Percentiles rank a stretch among this genome's conserved stretches.
Conservation (phyloP, 345 rosid species). For the Combretum micranthum region DNA sequence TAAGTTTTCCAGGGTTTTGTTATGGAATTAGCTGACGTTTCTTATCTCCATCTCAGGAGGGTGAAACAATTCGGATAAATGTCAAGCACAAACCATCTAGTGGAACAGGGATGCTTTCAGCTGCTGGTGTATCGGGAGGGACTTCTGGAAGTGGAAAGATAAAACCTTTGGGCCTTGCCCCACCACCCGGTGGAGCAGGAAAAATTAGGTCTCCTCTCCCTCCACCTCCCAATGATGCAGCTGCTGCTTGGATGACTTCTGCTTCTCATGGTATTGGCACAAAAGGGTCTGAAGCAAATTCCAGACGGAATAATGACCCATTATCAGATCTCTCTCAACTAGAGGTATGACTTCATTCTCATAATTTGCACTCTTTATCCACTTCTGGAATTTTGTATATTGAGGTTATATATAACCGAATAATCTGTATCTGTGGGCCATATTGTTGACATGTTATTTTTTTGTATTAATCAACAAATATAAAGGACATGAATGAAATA, state of each 20-base stretch:
- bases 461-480: no score
- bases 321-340: constrained; percentile 68
- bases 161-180: constrained; percentile 58
- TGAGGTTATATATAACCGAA: no score
- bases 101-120: constrained; percentile 98
- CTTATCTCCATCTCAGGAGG: constrained; percentile 50
- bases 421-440: background rate
- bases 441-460: constrained; percentile 5
- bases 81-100: constrained; percentile 77
- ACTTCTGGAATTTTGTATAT: background rate
- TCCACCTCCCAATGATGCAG: constrained; percentile 94
- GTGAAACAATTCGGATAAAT: constrained; percentile 94
- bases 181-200: constrained; percentile 60
- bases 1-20: background rate
- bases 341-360: constrained; percentile 39
- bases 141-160: constrained; percentile 51
- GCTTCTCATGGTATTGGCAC: constrained; percentile 18
- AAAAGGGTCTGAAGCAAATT: constrained; percentile 23
- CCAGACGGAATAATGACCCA: constrained; percentile 39
- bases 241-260: constrained; percentile 39
- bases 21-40: constrained; percentile 4
- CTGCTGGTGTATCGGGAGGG: constrained; percentile 61
- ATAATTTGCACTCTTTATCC: background rate
- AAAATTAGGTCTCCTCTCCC: constrained; percentile 77
- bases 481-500: no score